phyloP scores from a whole-genome alignment of 2,329 filamentous ascomycete genomes.

The Talaromyces sp. region DNA sequence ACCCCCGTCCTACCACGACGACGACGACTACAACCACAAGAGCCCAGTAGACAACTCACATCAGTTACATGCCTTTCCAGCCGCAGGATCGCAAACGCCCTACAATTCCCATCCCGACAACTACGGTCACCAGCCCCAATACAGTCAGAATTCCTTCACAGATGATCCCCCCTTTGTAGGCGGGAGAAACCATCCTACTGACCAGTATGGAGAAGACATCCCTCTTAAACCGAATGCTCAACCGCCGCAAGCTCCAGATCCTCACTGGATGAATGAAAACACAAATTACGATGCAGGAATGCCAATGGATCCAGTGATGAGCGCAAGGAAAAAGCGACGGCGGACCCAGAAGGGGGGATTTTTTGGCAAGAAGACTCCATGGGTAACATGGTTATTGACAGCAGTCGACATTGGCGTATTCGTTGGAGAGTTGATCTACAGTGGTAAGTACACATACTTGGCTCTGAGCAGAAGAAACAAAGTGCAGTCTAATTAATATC shows the following conservation, averaged over 20 bases:
- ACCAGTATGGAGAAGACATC: constrained; percentile 45
- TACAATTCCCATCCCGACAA: constrained; percentile 48
- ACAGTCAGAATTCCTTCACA: constrained; percentile 39
- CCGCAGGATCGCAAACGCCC: constrained; percentile 33
- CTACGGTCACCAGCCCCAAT: constrained; percentile 33
- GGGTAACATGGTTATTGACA: constrained; percentile 79
- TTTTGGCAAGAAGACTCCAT: constrained; percentile 62
- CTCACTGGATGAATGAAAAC: constrained; percentile 45
- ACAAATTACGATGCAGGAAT: constrained; percentile 46
- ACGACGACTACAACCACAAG: constrained; percentile 35
- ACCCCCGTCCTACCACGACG: constrained; percentile 25
- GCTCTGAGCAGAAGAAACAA: not conserved
- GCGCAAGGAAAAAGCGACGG: constrained; percentile 19
- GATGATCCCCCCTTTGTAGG: constrained; percentile 36
- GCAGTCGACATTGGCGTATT: constrained; percentile 79
- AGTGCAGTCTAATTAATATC: not conserved
- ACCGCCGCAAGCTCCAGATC: constrained; percentile 31
- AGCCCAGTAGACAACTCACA: constrained; percentile 14
- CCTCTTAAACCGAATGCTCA: constrained; percentile 39
- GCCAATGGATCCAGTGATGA: constrained; percentile 26
- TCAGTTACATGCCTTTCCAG: constrained; percentile 1
- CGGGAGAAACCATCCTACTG: constrained; percentile 33
- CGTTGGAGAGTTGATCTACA: constrained; percentile 81
- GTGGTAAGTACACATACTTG: constrained; percentile 57
- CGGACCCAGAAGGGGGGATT: constrained; percentile 42